A percentile compares a stretch with the other conserved stretches of the same genome.
phyloP scores from a whole-genome alignment of 2,329 filamentous ascomycete genomes.

The Xylariaceae sp. region DNA sequence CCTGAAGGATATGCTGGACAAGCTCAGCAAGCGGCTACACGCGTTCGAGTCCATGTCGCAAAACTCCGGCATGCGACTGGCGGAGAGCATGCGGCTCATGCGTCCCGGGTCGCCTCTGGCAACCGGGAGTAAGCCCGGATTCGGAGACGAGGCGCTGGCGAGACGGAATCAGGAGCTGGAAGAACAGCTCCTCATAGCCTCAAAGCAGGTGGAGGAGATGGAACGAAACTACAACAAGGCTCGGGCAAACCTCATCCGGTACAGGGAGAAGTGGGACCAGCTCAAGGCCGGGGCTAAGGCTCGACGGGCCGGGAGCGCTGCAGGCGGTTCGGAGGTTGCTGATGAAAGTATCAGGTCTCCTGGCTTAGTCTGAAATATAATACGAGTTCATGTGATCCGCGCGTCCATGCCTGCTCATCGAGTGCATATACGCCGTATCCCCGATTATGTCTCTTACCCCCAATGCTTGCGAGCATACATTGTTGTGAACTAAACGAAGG shows the following conservation, averaged over 20 bases:
- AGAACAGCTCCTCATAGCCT: conserved; percentile 60
- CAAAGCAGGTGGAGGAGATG: conserved; percentile 65
- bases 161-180: conserved; percentile 67
- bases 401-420: background rate
- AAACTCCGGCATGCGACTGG: conserved; percentile 80
- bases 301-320: conserved; percentile 35
- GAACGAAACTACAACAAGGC: conserved; percentile 64
- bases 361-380: background rate
- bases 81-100: conserved; percentile 75
- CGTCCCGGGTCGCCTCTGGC: conserved; percentile 57
- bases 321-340: conserved; percentile 1
- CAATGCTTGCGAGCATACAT: too few relatives aligned
- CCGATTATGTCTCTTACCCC: too few relatives aligned
- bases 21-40: conserved; percentile 82
- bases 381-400: background rate
- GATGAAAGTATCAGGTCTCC: conserved; percentile 16
- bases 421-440: too few relatives aligned
- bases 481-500: too few relatives aligned
- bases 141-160: conserved; percentile 48
- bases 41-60: conserved; percentile 93
- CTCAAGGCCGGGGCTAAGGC: conserved; percentile 65
- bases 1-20: conserved; percentile 82
- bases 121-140: conserved; percentile 33
- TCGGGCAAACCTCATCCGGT: conserved; percentile 59
- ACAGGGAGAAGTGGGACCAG: conserved; percentile 63